Evolutionary conservation across 352 stramenopile genomes (phyloP).

Genomic region (Phytophthora crassamura): DNA sequence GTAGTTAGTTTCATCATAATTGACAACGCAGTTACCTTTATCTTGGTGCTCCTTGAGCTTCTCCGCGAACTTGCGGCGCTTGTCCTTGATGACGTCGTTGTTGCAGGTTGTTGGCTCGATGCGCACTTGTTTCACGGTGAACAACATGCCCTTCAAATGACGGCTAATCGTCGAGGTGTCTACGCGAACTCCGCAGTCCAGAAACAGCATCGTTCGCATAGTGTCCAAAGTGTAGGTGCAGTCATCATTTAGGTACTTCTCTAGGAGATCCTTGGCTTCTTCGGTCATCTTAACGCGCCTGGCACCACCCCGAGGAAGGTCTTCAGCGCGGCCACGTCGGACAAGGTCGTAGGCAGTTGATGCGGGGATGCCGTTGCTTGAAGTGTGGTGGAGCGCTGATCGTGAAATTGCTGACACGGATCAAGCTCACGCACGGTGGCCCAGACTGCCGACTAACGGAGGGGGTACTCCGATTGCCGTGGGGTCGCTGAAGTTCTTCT

Average conservation of each 20-base stretch:
- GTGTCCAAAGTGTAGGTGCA: neutral
- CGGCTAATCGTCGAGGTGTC: neutral
- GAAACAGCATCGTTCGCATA: neutral
- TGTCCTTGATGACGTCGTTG: neutral
- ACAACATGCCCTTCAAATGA: neutral
- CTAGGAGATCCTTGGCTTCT: neutral
- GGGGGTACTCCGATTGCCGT: no score
- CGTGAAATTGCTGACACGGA: no score
- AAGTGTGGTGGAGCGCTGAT: no score
- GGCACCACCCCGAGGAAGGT: neutral
- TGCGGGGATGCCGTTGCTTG: neutral
- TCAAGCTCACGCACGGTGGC: no score
- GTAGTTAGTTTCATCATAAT: constrained; percentile 7
- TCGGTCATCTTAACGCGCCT: neutral
- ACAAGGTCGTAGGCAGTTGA: neutral
- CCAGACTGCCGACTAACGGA: no score
- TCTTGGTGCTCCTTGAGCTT: neutral
- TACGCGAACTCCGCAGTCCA: neutral
- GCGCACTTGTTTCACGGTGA: neutral
- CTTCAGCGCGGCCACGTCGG: neutral
- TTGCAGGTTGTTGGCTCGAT: constrained; percentile 7
- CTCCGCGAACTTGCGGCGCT: neutral
- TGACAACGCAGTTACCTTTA: constrained; percentile 7
- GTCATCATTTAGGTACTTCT: neutral
- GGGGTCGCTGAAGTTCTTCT: no score